Base-by-base conservation (phyloP, 140 eudicot genomes). In the Stevia rebaudiana region DNA sequence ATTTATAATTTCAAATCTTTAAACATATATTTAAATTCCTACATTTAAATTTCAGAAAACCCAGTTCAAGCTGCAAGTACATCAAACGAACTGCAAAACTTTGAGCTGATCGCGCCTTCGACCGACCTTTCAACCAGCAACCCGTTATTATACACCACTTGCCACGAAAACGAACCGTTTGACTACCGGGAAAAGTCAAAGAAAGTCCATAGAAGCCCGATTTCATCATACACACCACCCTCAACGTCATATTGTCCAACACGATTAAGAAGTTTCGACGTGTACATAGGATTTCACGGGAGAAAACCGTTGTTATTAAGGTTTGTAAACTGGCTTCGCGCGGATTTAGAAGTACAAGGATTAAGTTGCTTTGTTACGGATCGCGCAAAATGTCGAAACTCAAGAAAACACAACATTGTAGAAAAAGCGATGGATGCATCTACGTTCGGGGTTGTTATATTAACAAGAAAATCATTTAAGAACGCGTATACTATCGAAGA, bases 261-360 rank as follows among this genome's bases (percentile, higher is more conserved):
- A 43, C 80, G 97, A 59, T 58, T 88, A 72, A 85, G 90, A 79
- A 83, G 87, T 69, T 94, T 89, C 33, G 99, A 94, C 23, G 95
- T 94, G 71, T 94, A 83, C 74, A 82, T 94, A 50, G 99, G 97
- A 35, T 88, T 94, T 74, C 94, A 94, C 57, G 97, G 99, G 15
- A 82, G 87, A n/a, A 94, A 94, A 71, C 95, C 97, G 60, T 67
- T 83, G 52, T 55, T 94, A 57, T 76, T 76, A 55, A 74, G 97
- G 61, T 94, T 94, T 46, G 80, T 83, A 5, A 94, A 86, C 74
- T 94, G 99, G 99, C 95, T 94, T 47, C 89, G 90, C 42, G 88
- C 97, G 1, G 99, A 92, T 73, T 65, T 92, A 56, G 99, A 92
- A 74, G 83, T 82, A 54, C 99, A 92, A 63, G 99, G 99, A 23